Percentiles rank a stretch among this genome's conserved stretches.
Evolutionary conservation across 2,329 filamentous ascomycete genomes (phyloP).

Genomic region (Hymenoscyphus linearis): DNA sequence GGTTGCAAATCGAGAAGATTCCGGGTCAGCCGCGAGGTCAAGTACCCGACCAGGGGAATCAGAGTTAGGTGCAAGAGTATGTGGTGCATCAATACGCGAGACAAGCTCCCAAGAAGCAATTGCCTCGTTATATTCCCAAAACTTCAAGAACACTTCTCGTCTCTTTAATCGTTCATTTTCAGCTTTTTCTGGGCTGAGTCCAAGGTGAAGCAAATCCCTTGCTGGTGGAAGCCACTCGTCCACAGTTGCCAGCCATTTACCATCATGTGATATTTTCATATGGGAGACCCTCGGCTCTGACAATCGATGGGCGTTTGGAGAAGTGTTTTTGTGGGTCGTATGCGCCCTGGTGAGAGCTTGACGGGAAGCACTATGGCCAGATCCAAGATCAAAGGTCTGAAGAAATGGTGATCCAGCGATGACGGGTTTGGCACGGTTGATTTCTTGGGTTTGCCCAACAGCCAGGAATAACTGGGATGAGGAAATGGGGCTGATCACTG

Average conservation of each 20-base stretch:
- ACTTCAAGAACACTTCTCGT: conserved; percentile 79
- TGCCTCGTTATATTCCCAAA: conserved; percentile 68
- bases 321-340: conserved; percentile 72
- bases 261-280: conserved; percentile 72
- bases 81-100: conserved; percentile 78
- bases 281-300: conserved; percentile 73
- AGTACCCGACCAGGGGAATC: conserved; percentile 54
- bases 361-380: conserved; percentile 71
- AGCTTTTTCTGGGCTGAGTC: conserved; percentile 39
- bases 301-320: conserved; percentile 65
- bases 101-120: conserved; percentile 65
- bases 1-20: conserved; percentile 70
- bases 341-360: conserved; percentile 89
- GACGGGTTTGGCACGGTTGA: conserved; percentile 45
- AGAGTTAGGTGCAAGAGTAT: conserved; percentile 52
- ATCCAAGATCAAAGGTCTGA: conserved; percentile 82
- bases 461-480: conserved; percentile 63
- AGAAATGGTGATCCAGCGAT: conserved; percentile 57
- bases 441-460: conserved; percentile 57
- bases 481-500: conserved; percentile 56
- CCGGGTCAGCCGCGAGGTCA: conserved; percentile 67
- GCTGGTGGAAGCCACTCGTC: conserved; percentile 82
- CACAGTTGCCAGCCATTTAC: conserved; percentile 83
- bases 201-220: conserved; percentile 59
- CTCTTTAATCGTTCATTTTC: conserved; percentile 46